Conservation (phyloP, 1,284 basidiomycete genomes). For the Phellinidium pouzarii region DNA sequence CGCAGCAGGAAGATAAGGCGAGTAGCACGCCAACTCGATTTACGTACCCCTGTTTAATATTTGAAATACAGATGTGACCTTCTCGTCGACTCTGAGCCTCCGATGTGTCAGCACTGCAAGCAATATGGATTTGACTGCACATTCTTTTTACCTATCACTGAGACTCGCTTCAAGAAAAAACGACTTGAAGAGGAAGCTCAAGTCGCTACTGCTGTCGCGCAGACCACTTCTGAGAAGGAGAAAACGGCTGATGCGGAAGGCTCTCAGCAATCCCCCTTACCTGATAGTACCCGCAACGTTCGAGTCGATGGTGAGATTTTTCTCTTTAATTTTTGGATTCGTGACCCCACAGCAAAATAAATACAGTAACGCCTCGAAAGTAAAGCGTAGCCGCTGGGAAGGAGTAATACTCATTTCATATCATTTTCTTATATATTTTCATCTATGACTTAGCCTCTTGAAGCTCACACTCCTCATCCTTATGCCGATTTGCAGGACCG, state of each 20-base stretch:
- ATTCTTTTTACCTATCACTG: slow-evolving; percentile 96
- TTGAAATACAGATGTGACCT: slow-evolving; percentile 60
- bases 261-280: slow-evolving; percentile 25
- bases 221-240: slow-evolving; percentile 32
- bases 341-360: no score
- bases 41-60: neutral
- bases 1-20: slow-evolving; percentile 88
- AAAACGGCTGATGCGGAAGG: slow-evolving; percentile 30
- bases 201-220: slow-evolving; percentile 31
- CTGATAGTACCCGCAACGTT: slow-evolving; percentile 20
- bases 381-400: neutral
- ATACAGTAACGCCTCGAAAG: no score
- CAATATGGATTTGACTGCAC: slow-evolving; percentile 90
- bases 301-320: slow-evolving; percentile 19
- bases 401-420: neutral
- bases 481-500: slow-evolving; percentile 60
- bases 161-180: slow-evolving; percentile 97
- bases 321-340: neutral
- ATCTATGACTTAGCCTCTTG: slow-evolving; percentile 9
- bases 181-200: slow-evolving; percentile 63
- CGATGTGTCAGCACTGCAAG: slow-evolving; percentile 80
- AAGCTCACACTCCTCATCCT: slow-evolving; percentile 34
- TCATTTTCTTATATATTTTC: slow-evolving; percentile 14
- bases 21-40: slow-evolving; percentile 13
- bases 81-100: slow-evolving; percentile 64